Evolutionary conservation across 176 grass and related monocot species (phyloP).

Genomic region (Thinopyrum elongatum): DNA sequence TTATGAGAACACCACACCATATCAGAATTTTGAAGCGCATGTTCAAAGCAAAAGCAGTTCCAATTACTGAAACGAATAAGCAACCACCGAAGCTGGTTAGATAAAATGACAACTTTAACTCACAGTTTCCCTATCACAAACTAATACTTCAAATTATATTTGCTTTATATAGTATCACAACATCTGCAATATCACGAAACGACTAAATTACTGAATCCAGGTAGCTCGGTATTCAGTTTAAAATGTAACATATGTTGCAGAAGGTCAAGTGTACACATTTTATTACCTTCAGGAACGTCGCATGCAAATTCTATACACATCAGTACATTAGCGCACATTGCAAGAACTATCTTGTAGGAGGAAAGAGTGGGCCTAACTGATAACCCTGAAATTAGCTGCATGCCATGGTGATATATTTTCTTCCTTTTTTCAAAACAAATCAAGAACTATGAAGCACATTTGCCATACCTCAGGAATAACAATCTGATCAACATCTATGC

Average conservation of each 20-base stretch:
- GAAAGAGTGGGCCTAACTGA: neutral
- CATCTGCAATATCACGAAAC: slow-evolving; percentile 14
- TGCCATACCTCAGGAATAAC: slow-evolving; percentile 76
- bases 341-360: slow-evolving; percentile 20
- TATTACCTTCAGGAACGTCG: slow-evolving; percentile 93
- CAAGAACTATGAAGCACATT: neutral
- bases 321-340: neutral
- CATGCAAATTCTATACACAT: slow-evolving; percentile 70
- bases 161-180: neutral
- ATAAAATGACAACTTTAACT: neutral
- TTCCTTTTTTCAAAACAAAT: slow-evolving; percentile 1
- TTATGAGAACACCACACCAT: slow-evolving; percentile 95
- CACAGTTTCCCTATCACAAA: slow-evolving; percentile 1
- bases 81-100: slow-evolving; percentile 4
- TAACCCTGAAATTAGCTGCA: neutral
- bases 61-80: slow-evolving; percentile 69
- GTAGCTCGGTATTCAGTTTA: neutral
- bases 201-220: neutral
- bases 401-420: neutral
- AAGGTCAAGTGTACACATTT: neutral
- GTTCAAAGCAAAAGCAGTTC: slow-evolving; percentile 97
- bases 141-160: neutral
- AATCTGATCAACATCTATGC: slow-evolving; percentile 82
- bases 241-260: neutral
- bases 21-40: slow-evolving; percentile 83